A percentile compares a stretch with the other conserved stretches of the same genome.
Conservation (phyloP, 805 yeast species). For the Suhomyces tanzawaensis region DNA sequence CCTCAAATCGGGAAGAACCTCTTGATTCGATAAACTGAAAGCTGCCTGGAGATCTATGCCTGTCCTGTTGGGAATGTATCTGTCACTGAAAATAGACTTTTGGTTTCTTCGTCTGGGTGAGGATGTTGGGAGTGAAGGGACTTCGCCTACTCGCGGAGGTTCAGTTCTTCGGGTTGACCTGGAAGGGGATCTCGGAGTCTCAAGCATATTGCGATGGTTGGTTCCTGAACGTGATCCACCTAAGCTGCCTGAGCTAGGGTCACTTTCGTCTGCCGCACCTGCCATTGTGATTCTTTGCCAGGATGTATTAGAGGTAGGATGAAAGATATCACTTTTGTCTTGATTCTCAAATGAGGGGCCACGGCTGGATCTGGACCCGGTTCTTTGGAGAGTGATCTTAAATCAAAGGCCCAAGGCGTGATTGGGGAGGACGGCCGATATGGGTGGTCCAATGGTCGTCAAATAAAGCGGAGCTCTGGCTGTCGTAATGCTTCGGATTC, state of each 20-base stretch:
- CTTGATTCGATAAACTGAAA: conserved; percentile 52
- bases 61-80: conserved; percentile 84
- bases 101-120: conserved; percentile 51
- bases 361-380: too few relatives aligned
- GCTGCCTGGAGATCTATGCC: conserved; percentile 90
- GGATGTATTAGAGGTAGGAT: too few relatives aligned
- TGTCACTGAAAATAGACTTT: conserved; percentile 63
- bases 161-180: conserved; percentile 38
- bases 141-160: conserved; percentile 37
- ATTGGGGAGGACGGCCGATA: too few relatives aligned
- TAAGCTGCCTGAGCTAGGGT: neutral
- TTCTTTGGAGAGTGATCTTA: too few relatives aligned
- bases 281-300: too few relatives aligned
- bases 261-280: neutral
- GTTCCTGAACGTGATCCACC: neutral
- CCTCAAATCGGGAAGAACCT: conserved; percentile 36
- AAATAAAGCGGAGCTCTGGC: too few relatives aligned
- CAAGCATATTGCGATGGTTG: conserved; percentile 16
- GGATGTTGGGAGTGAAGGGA: conserved; percentile 29
- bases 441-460: too few relatives aligned
- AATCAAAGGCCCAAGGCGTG: too few relatives aligned
- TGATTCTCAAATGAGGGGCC: too few relatives aligned
- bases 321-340: too few relatives aligned
- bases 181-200: conserved; percentile 44
- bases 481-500: too few relatives aligned